Evolutionary conservation across 2,329 filamentous ascomycete species (phyloP).

Genomic region (Fusarium begoniae): DNA sequence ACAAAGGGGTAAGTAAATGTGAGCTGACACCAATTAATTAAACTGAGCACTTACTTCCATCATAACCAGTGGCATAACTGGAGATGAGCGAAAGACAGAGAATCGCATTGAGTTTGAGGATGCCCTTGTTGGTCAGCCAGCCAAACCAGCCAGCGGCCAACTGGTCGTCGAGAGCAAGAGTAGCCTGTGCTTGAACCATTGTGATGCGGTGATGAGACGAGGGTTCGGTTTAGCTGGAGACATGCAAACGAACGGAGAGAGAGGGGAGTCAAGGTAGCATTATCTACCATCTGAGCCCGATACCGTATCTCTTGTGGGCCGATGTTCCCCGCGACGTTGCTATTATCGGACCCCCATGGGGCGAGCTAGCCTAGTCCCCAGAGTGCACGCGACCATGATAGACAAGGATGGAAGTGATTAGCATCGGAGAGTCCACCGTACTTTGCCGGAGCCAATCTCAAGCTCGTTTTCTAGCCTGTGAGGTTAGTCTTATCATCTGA

Average conservation of each 20-base stretch:
- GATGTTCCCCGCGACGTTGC: slow-evolving; percentile 13
- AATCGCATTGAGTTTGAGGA: slow-evolving; percentile 15
- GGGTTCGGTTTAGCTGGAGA: neutral
- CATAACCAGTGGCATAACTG: slow-evolving; percentile 11
- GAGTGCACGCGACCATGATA: slow-evolving; percentile 6
- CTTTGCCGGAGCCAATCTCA: neutral
- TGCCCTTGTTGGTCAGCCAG: slow-evolving; percentile 11
- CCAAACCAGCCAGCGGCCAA: slow-evolving; percentile 15
- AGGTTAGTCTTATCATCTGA: neutral
- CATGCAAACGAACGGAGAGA: neutral
- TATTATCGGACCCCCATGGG: slow-evolving; percentile 17
- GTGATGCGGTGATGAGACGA: neutral
- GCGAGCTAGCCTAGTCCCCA: slow-evolving; percentile 1
- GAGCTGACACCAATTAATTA: accelerated
- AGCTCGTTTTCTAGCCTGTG: neutral
- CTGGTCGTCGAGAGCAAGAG: slow-evolving; percentile 16
- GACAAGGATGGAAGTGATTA: slow-evolving; percentile 11
- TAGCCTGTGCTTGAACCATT: slow-evolving; percentile 18
- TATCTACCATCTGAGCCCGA: slow-evolving; percentile 2
- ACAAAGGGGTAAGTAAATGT: neutral
- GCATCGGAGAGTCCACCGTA: slow-evolving; percentile 45
- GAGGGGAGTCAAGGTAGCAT: slow-evolving; percentile 16
- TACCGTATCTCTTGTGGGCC: slow-evolving; percentile 10
- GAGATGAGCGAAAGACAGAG: slow-evolving; percentile 17
- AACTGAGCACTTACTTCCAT: neutral